These are phyloP conservation scores for Coffea canephora DNA, from an alignment of 257 asterid species.

Conservation along the genomic window DNA sequence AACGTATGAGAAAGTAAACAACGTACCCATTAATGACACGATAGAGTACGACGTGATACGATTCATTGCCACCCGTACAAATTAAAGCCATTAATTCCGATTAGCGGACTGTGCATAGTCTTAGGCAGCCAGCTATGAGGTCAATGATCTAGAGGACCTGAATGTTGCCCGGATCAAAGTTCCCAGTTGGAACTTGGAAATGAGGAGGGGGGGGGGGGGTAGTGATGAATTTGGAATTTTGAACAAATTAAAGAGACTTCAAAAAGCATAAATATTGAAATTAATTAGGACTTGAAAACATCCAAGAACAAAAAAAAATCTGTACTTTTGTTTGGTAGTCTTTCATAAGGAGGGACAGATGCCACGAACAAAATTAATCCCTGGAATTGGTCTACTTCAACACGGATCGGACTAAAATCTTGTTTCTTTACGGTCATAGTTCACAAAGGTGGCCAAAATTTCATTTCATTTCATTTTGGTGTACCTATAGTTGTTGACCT, in stretches of 20 bases:
- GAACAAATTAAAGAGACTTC: background rate
- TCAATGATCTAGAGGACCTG: background rate
- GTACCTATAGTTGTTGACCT: conserved; percentile 3
- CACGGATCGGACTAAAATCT: background rate
- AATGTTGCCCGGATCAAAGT: background rate
- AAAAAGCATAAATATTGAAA: background rate
- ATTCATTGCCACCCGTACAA: background rate
- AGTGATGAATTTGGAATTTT: conserved; percentile 11
- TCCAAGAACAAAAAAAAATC: background rate
- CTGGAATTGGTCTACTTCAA: background rate
- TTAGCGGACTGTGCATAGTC: too few species aligned
- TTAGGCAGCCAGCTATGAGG: background rate
- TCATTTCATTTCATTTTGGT: background rate
- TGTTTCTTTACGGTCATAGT: background rate
- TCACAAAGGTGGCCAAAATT: conserved; percentile 9
- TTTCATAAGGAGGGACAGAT: background rate
- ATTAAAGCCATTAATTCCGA: too few species aligned
- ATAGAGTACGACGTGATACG: background rate
- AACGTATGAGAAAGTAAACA: background rate
- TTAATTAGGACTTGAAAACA: background rate
- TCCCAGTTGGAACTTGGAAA: background rate
- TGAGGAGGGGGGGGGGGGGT: background rate
- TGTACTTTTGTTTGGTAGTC: conserved; percentile 1
- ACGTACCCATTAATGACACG: background rate
- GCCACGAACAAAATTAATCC: background rate